These are phyloP conservation scores for Lizanozyma gosingica DNA, from an alignment of 1,139 yeast genomes.

Conservation along the genomic window DNA sequence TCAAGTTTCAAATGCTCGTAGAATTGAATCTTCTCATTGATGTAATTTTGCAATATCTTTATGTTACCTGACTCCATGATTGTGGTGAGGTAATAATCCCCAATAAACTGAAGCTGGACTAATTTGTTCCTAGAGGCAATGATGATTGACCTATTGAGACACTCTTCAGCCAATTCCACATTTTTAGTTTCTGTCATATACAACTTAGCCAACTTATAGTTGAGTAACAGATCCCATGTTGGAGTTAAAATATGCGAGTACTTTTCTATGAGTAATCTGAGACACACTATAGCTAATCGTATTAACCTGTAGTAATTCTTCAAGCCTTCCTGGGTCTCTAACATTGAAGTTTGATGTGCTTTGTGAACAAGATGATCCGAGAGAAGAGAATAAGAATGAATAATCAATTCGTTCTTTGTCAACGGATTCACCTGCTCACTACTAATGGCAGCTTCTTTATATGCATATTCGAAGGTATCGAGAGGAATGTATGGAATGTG, in stretches of 20 bases:
- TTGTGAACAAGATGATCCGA: neutral
- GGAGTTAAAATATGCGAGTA: slow-evolving; percentile 20
- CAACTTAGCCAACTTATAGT: slow-evolving; percentile 20
- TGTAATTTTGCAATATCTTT: slow-evolving; percentile 13
- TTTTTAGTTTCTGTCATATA: slow-evolving; percentile 26
- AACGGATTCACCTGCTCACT: neutral
- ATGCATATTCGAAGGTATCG: neutral
- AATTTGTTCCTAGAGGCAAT: slow-evolving; percentile 18
- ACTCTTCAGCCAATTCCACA: slow-evolving; percentile 22
- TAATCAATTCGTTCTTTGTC: neutral
- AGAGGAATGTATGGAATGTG: neutral
- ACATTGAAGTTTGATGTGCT: neutral
- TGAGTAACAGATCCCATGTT: slow-evolving; percentile 16
- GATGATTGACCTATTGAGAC: slow-evolving; percentile 17
- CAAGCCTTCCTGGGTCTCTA: neutral
- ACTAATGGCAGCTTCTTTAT: neutral
- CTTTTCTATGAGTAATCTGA: slow-evolving; percentile 12
- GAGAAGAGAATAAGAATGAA: neutral
- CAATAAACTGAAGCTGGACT: slow-evolving; percentile 10
- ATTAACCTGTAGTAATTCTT: neutral
- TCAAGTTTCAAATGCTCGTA: slow-evolving; percentile 10
- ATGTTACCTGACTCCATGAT: slow-evolving; percentile 4
- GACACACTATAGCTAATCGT: neutral
- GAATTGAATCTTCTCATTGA: slow-evolving; percentile 12
- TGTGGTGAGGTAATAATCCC: slow-evolving; percentile 12